phyloP scores from a whole-genome alignment of 495 filamentous ascomycete species.

The Viridothelium virens region DNA sequence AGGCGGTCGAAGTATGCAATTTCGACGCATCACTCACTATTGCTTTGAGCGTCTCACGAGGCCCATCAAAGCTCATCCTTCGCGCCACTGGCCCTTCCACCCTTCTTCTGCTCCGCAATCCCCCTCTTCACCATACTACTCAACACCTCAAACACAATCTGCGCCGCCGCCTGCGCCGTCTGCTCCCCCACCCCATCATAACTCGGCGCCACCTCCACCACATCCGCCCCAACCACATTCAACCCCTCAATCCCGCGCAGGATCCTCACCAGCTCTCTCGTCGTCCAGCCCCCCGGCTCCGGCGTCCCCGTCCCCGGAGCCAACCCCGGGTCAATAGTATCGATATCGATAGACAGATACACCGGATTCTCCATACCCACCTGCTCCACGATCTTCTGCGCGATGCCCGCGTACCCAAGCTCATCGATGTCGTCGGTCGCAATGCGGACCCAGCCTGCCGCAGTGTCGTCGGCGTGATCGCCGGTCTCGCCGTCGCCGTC shows the following conservation, averaged over 20 bases:
- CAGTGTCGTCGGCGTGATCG: conserved; percentile 55
- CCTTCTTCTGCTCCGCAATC: conserved; percentile 28
- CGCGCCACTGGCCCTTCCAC: conserved; percentile 1
- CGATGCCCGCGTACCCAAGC: conserved; percentile 39
- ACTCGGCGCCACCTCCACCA: conserved; percentile 48
- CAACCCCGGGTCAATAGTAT: conserved; percentile 47
- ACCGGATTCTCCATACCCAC: conserved; percentile 39
- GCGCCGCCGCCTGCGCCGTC: conserved; percentile 45
- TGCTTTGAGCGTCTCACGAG: neutral
- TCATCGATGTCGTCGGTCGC: conserved; percentile 46
- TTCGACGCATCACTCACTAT: neutral
- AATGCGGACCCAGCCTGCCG: conserved; percentile 39
- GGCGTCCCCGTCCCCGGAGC: conserved; percentile 49
- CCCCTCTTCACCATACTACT: conserved; percentile 40
- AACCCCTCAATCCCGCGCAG: conserved; percentile 41
- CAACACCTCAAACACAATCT: conserved; percentile 40
- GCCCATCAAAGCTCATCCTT: conserved; percentile 32
- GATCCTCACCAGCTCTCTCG: conserved; percentile 44
- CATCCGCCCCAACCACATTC: conserved; percentile 46
- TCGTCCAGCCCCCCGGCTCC: conserved; percentile 48
- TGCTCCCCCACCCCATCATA: conserved; percentile 44
- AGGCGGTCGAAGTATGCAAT: neutral
- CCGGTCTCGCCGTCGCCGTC: conserved; percentile 58
- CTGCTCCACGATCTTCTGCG: conserved; percentile 39
- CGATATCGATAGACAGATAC: conserved; percentile 44